phyloP scores from a whole-genome alignment of 371 early-diverging fungal species.

The Umbelopsis sp. region DNA sequence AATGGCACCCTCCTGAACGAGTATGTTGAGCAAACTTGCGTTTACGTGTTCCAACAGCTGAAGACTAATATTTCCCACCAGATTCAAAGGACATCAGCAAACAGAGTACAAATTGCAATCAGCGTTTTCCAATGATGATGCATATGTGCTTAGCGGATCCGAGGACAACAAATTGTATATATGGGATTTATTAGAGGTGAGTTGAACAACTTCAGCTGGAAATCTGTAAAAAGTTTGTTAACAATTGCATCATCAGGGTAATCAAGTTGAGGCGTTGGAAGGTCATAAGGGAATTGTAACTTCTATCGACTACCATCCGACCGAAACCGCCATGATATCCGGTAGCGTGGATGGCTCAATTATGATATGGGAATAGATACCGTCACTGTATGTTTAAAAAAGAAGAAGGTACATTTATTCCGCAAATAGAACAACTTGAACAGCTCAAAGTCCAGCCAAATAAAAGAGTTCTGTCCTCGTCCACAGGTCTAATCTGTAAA shows the following conservation, averaged over 20 bases:
- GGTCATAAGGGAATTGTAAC: conserved; percentile 44
- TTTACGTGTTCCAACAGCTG: neutral
- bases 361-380: conserved; percentile 48
- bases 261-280: conserved; percentile 23
- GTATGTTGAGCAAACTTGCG: conserved; percentile 40
- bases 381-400: neutral
- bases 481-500: conserved; percentile 28
- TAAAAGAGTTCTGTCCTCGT: neutral
- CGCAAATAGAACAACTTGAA: too few relatives aligned
- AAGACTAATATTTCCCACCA: conserved; percentile 22
- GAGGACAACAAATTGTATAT: conserved; percentile 87
- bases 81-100: conserved; percentile 83
- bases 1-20: conserved; percentile 77
- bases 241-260: conserved; percentile 28
- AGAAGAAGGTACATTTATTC: neutral
- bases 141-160: conserved; percentile 84
- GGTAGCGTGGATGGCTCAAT: conserved; percentile 62
- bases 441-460: too few relatives aligned
- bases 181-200: conserved; percentile 79
- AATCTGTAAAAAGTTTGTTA: too few relatives aligned
- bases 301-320: conserved; percentile 49
- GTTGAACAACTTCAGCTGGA: neutral
- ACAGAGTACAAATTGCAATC: conserved; percentile 74
- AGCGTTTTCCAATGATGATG: conserved; percentile 71
- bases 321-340: conserved; percentile 49